phyloP scores from a whole-genome alignment of 2,329 filamentous ascomycete genomes.

The Penicillium sp. region DNA sequence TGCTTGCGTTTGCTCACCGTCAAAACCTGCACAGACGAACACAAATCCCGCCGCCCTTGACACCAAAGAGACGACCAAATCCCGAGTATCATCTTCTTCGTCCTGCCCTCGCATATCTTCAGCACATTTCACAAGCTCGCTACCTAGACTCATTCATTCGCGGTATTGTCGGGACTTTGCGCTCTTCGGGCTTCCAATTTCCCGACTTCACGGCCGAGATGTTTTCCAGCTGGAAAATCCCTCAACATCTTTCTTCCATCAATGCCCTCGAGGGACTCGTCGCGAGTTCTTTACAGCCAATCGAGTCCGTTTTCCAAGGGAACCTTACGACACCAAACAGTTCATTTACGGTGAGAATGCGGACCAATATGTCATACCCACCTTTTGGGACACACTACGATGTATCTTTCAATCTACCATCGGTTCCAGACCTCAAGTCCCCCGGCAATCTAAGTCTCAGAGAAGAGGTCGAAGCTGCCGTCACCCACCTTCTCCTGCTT shows the following conservation, averaged over 20 bases:
- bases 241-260: neutral
- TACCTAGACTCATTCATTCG: slow-evolving; percentile 40
- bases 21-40: slow-evolving; percentile 70
- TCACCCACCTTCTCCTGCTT: slow-evolving; percentile 42
- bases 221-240: slow-evolving; percentile 31
- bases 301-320: slow-evolving; percentile 49
- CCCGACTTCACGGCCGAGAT: slow-evolving; percentile 29
- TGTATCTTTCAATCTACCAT: slow-evolving; percentile 38
- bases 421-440: slow-evolving; percentile 36
- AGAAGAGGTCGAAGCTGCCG: slow-evolving; percentile 38
- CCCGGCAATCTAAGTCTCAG: slow-evolving; percentile 38
- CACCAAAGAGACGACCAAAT: slow-evolving; percentile 53
- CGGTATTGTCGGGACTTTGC: slow-evolving; percentile 36
- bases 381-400: slow-evolving; percentile 46
- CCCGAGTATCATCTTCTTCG: slow-evolving; percentile 63
- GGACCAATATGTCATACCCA: slow-evolving; percentile 38
- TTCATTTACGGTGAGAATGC: slow-evolving; percentile 44
- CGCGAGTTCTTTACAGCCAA: slow-evolving; percentile 44
- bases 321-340: slow-evolving; percentile 38
- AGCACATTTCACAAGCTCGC: slow-evolving; percentile 49
- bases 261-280: slow-evolving; percentile 47
- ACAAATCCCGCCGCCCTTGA: slow-evolving; percentile 63
- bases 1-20: slow-evolving; percentile 79
- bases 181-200: slow-evolving; percentile 36
- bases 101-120: slow-evolving; percentile 59